Conservation (phyloP, 257 asterid species). For the Solanum corneliomulleri region DNA sequence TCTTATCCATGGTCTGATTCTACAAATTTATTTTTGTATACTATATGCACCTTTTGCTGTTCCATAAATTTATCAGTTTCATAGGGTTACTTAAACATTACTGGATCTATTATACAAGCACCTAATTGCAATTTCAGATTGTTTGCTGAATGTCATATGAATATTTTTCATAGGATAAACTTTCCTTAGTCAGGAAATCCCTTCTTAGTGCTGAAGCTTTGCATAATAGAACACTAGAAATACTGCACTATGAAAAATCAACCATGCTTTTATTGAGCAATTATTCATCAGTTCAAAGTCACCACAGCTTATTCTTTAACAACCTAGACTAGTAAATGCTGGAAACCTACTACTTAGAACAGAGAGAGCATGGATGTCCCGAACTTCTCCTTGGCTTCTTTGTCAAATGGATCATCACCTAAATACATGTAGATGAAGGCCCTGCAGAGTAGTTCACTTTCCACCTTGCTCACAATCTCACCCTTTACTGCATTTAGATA, state of each 20-base stretch:
- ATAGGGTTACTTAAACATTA: background rate
- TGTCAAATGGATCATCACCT: constrained; percentile 75
- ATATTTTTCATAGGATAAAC: background rate
- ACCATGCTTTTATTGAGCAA: constrained; percentile 13
- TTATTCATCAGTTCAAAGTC: constrained; percentile 19
- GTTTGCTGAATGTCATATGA: constrained; percentile 6
- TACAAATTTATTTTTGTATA: constrained; percentile 17
- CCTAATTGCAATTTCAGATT: constrained; percentile 11
- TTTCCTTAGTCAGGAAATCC: background rate
- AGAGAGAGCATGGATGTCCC: constrained; percentile 47
- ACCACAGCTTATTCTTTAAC: constrained; percentile 22
- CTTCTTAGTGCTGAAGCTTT: background rate
- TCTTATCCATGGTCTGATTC: constrained; percentile 8
- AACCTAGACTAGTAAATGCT: constrained; percentile 15
- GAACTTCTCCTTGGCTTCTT: constrained; percentile 61
- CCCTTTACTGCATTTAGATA: constrained; percentile 38
- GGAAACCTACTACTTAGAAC: constrained; percentile 15
- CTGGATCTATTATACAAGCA: background rate
- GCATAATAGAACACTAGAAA: background rate
- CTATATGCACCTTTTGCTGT: constrained; percentile 7
- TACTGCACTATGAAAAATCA: background rate
- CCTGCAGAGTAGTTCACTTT: constrained; percentile 68
- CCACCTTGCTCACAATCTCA: constrained; percentile 50
- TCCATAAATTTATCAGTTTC: background rate
- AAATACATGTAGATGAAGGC: constrained; percentile 48